Conservation (phyloP, 2,329 filamentous ascomycete genomes). For the Hymenoscyphus salicellus region DNA sequence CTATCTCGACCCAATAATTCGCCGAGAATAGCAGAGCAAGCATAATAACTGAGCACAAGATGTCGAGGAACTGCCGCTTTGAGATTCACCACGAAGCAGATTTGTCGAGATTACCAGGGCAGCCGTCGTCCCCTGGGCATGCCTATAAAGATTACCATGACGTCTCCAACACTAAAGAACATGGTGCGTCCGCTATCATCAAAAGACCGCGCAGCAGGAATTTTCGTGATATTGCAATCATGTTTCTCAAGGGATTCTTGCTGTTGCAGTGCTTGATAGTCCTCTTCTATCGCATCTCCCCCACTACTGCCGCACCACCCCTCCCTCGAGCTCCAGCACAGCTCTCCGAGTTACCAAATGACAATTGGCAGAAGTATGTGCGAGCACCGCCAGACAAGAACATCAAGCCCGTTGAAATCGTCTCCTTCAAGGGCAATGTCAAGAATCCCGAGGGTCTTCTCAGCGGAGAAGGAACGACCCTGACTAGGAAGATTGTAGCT, state of each 20-base stretch:
- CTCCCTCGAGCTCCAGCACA: neutral
- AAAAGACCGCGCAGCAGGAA: neutral
- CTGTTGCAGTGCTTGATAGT: slow-evolving; percentile 10
- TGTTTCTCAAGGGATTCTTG: slow-evolving; percentile 9
- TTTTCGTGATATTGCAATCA: slow-evolving; percentile 7
- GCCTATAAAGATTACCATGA: slow-evolving; percentile 1
- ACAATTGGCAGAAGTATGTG: slow-evolving; percentile 41
- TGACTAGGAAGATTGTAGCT: slow-evolving; percentile 27
- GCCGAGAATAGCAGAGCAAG: slow-evolving; percentile 2
- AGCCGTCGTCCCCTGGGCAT: neutral
- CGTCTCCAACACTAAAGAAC: neutral
- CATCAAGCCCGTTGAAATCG: slow-evolving; percentile 37
- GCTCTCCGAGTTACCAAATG: slow-evolving; percentile 4
- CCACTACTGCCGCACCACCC: slow-evolving; percentile 1
- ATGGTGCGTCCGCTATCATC: neutral
- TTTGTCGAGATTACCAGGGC: neutral
- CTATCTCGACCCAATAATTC: slow-evolving; percentile 7
- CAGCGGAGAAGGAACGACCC: slow-evolving; percentile 32
- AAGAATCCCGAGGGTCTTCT: slow-evolving; percentile 40
- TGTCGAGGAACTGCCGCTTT: slow-evolving; percentile 11
- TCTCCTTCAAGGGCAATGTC: slow-evolving; percentile 40
- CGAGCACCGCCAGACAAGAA: slow-evolving; percentile 37
- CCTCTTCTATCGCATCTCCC: slow-evolving; percentile 8
- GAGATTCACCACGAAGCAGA: neutral
- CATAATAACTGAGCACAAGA: slow-evolving; percentile 6